These are phyloP conservation scores for Ploettnerulaceae sp. DNA, from an alignment of 2,329 filamentous ascomycete species.

Conservation along the genomic window DNA sequence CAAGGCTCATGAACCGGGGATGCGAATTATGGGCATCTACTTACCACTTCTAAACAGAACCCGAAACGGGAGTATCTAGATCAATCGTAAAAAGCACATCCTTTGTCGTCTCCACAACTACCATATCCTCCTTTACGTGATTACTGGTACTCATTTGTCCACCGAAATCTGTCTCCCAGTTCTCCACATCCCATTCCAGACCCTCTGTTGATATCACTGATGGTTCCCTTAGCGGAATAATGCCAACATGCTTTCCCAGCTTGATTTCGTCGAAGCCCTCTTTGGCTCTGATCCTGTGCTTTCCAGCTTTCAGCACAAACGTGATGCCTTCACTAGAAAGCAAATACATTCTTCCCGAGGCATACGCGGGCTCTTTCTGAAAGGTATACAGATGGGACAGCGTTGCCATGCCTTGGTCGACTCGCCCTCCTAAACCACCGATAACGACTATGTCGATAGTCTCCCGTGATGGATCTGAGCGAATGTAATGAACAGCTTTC, in stretches of 20 bases:
- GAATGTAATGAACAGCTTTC: slow-evolving; percentile 67
- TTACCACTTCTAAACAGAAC: neutral
- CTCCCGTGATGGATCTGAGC: slow-evolving; percentile 24
- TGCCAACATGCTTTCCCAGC: slow-evolving; percentile 69
- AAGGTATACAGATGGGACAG: slow-evolving; percentile 76
- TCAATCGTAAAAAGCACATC: slow-evolving; percentile 74
- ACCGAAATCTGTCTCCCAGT: slow-evolving; percentile 76
- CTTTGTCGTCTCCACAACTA: slow-evolving; percentile 58
- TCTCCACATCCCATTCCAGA: slow-evolving; percentile 82
- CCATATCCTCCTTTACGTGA: slow-evolving; percentile 57
- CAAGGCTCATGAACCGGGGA: too few relatives aligned
- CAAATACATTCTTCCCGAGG: slow-evolving; percentile 64
- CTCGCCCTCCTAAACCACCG: slow-evolving; percentile 80
- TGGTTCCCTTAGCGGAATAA: slow-evolving; percentile 77
- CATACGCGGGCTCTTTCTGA: slow-evolving; percentile 45
- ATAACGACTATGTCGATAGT: slow-evolving; percentile 67
- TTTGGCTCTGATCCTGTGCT: slow-evolving; percentile 60
- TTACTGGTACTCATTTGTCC: slow-evolving; percentile 76
- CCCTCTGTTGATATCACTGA: slow-evolving; percentile 75
- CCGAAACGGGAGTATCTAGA: slow-evolving; percentile 18
- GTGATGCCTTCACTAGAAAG: slow-evolving; percentile 66
- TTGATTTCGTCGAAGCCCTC: slow-evolving; percentile 14
- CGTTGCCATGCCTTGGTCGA: slow-evolving; percentile 88
- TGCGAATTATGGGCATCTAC: too few relatives aligned
- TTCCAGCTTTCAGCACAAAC: slow-evolving; percentile 40